Base-by-base conservation (phyloP, 2,329 filamentous ascomycete genomes). In the Beauveria sp. region DNA sequence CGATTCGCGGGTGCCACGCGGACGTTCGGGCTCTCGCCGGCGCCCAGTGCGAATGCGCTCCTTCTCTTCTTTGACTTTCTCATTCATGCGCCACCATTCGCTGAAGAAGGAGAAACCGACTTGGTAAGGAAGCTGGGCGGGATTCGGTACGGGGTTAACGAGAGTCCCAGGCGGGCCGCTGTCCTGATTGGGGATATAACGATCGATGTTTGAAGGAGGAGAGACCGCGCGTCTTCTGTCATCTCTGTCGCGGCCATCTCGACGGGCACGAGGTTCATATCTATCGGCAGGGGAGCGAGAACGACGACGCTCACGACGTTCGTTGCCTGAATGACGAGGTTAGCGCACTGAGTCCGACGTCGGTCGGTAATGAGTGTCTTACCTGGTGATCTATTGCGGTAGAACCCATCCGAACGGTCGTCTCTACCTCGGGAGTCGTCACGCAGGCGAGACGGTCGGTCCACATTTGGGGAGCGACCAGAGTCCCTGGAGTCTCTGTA, bases 71-170 rank as follows among this genome's bases (percentile, higher is more conserved):
- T 91, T 93, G 70, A 93, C 88, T 69, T 87, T 87, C 72, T 93
- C 89, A 67, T 93, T 91, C 66, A 87, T 80, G 64, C 90, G 84
- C 90, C 90, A 93, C 90, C 90, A 93, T 73, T 93, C 90, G 20
- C 90, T 87, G 68, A 91, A 93, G 73, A 88, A 93, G 16, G 89
- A 93, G 74, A 93, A 93, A 1, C 90, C 90, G 61, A 93, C 90
- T 71, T 93, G 90, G 65, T 89, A 92, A 3, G 88, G 85, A 10
- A 93, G 79, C 64, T 84, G 84, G 67, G 88, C 80, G 1, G 90
- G 90, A 65, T 93, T 89, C 14, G 83, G 80, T 3, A 93, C 76
- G 9, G 88, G 89, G 66, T 93, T 93, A 20, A 79, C 74, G 1
- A 79, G 69, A 24, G 77, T 43, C 10, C 67, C 77, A 16, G 82